phyloP scores from a whole-genome alignment of 345 rosid species.

The Camelina laxa region DNA sequence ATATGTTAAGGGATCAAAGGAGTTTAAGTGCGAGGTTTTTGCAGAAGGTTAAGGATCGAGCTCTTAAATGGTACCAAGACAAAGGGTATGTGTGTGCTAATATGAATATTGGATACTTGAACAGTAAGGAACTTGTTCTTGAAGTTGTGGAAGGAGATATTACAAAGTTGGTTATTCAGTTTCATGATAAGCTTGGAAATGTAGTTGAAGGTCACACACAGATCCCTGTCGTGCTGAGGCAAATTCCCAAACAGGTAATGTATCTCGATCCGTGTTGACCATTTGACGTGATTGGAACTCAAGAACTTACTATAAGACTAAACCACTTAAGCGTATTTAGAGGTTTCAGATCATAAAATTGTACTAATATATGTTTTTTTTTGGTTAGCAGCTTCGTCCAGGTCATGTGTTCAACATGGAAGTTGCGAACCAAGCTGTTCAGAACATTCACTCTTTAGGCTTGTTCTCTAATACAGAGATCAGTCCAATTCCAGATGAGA shows the following conservation, averaged over 20 bases:
- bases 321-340: not conserved
- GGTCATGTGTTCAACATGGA: conserved; percentile 81
- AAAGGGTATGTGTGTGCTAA: conserved; percentile 81
- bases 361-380: not conserved
- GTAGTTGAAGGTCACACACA: conserved; percentile 82
- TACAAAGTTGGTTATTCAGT: conserved; percentile 70
- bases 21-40: conserved; percentile 74
- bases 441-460: conserved; percentile 70
- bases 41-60: conserved; percentile 74
- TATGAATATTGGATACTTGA: conserved; percentile 74
- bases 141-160: conserved; percentile 89
- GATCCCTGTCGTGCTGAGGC: conserved; percentile 66
- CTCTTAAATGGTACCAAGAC: conserved; percentile 87
- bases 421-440: conserved; percentile 81
- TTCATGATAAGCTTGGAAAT: conserved; percentile 87
- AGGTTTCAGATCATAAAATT: not conserved
- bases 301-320: not conserved
- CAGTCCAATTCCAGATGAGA: conserved; percentile 79
- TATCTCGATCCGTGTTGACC: not conserved
- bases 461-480: conserved; percentile 83
- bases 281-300: not conserved
- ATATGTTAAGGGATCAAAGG: conserved; percentile 70
- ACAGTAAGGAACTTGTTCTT: conserved; percentile 73
- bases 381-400: conserved; percentile 64
- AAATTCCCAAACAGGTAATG: conserved; percentile 71